Conservation (phyloP, 2,329 filamentous ascomycete genomes). For the Stagonosporopsis chrysanthemi region DNA sequence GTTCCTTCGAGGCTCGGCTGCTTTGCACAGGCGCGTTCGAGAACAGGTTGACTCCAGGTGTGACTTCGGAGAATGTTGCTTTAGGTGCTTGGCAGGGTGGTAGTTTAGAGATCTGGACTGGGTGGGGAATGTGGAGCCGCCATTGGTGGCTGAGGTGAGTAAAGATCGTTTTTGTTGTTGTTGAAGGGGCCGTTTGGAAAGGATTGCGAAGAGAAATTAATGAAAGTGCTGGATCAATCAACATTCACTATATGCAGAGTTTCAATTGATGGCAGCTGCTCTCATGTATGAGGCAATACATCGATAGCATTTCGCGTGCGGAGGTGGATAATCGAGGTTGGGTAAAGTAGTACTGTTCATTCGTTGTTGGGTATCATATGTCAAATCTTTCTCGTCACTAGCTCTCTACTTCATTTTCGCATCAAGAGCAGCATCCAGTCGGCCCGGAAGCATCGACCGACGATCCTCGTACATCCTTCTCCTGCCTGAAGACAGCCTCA, state of each 20-base stretch:
- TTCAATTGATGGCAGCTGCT: conserved; percentile 7
- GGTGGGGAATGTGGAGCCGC: too few relatives aligned
- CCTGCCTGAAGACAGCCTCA: conserved; percentile 22
- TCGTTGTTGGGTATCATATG: conserved; percentile 13
- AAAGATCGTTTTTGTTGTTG: too few relatives aligned
- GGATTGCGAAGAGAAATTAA: too few relatives aligned
- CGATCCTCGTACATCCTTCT: conserved; percentile 34
- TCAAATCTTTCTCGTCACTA: background rate
- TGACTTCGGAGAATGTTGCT: background rate
- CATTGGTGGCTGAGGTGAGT: too few relatives aligned
- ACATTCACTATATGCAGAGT: too few relatives aligned
- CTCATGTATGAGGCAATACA: background rate
- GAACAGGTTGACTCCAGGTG: background rate
- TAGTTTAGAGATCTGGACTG: too few relatives aligned
- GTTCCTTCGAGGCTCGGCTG: conserved; percentile 1
- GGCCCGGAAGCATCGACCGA: conserved; percentile 37
- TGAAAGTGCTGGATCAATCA: too few relatives aligned
- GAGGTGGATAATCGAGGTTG: conserved; percentile 3
- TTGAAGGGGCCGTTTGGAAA: too few relatives aligned
- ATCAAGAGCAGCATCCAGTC: conserved; percentile 40
- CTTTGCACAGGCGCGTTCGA: background rate
- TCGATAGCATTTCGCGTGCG: too few relatives aligned
- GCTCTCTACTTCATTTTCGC: background rate
- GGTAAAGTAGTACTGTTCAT: background rate
- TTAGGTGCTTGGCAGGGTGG: conserved; percentile 1